Evolutionary conservation across 352 stramenopile species (phyloP).

Genomic region (Elongisporangium senticosum): DNA sequence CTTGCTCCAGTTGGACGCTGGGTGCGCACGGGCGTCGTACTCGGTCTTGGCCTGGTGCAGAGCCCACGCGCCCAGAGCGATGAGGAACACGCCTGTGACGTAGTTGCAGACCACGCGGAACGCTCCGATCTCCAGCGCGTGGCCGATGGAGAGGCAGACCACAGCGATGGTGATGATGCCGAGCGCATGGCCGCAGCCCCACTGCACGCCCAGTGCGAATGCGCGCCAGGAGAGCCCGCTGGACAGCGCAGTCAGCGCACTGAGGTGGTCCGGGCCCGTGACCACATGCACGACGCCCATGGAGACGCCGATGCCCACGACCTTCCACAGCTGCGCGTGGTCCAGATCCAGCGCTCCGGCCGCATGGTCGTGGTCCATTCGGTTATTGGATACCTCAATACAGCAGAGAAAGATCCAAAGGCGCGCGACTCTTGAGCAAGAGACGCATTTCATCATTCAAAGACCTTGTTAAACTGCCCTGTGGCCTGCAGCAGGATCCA

Average conservation of each 20-base stretch:
- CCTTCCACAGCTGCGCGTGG: conserved; percentile 22
- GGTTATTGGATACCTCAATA: too few species aligned
- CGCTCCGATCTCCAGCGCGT: conserved; percentile 21
- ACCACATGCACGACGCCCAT: conserved; percentile 53
- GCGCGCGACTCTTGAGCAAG: too few species aligned
- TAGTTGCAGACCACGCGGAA: conserved; percentile 51
- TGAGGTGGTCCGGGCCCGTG: conserved; percentile 84
- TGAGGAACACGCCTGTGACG: conserved; percentile 51
- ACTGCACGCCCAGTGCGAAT: conserved; percentile 81
- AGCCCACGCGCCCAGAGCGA: conserved; percentile 56
- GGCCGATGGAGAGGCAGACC: conserved; percentile 45
- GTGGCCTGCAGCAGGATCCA: conserved; percentile 74
- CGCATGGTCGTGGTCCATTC: too few species aligned
- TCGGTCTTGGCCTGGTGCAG: conserved; percentile 29
- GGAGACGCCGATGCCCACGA: conserved; percentile 28
- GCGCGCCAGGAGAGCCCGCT: conserved; percentile 57
- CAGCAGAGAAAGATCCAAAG: too few species aligned
- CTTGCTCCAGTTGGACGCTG: conserved; percentile 39
- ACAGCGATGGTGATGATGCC: conserved; percentile 72
- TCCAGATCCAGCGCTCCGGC: conserved; percentile 5
- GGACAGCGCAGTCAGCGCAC: conserved; percentile 79
- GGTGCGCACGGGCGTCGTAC: conserved; percentile 19
- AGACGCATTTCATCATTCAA: conserved; percentile 44
- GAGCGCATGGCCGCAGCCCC: conserved; percentile 83
- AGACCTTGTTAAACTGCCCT: conserved; percentile 63